phyloP scores from a whole-genome alignment of 1,284 basidiomycete species.

The Ceratobasidium theobromae region DNA sequence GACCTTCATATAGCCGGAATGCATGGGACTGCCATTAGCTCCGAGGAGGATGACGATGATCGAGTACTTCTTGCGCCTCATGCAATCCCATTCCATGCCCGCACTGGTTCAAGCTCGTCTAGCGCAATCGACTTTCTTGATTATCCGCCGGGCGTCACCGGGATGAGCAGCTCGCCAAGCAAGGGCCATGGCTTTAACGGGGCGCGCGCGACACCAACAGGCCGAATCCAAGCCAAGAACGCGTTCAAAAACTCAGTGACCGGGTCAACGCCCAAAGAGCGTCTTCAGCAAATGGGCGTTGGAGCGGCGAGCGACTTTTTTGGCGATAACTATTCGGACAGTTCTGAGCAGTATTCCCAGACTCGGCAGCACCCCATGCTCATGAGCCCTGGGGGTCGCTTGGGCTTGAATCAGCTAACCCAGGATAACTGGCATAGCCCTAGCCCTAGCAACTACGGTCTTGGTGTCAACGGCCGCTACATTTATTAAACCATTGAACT shows the following conservation, averaged over 20 bases:
- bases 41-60: background rate
- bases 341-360: background rate
- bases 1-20: slow-evolving; percentile 7
- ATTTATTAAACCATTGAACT: too few relatives aligned
- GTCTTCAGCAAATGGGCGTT: slow-evolving; percentile 20
- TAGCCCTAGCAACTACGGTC: too few relatives aligned
- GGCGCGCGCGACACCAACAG: background rate
- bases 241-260: slow-evolving; percentile 25
- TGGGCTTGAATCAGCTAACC: too few relatives aligned
- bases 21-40: slow-evolving; percentile 3
- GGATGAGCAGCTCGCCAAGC: background rate
- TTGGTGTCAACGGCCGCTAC: too few relatives aligned
- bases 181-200: background rate
- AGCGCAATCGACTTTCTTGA: background rate
- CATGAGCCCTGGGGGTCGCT: too few relatives aligned
- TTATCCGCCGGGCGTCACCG: background rate
- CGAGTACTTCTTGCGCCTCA: slow-evolving; percentile 5
- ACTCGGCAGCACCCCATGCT: too few relatives aligned
- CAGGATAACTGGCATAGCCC: too few relatives aligned
- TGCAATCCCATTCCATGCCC: background rate
- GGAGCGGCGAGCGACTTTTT: background rate
- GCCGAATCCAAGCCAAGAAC: background rate
- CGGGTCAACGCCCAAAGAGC: slow-evolving; percentile 2
- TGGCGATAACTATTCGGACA: background rate
- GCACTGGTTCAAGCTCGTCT: slow-evolving; percentile 8